Percentiles rank a stretch among this genome's conserved stretches.
These are phyloP conservation scores for Phoma sp. DNA, from an alignment of 2,329 filamentous ascomycete species.

Conservation along the genomic window DNA sequence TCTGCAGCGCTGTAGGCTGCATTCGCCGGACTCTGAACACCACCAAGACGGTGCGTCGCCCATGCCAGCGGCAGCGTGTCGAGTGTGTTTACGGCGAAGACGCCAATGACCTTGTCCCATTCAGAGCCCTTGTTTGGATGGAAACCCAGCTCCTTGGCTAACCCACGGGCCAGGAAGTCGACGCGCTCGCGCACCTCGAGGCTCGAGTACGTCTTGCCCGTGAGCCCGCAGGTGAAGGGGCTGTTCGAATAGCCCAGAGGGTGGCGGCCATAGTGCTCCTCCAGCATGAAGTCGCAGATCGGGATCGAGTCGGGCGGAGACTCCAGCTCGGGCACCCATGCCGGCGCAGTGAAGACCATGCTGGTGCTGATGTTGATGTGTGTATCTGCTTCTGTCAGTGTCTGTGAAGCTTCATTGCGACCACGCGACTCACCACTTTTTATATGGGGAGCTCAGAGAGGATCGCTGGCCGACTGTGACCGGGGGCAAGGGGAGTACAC, in stretches of 20 bases:
- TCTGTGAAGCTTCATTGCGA: neutral
- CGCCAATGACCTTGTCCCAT: constrained; percentile 79
- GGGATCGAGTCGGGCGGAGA: constrained; percentile 76
- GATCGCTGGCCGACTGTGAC: constrained; percentile 10
- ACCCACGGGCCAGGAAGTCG: constrained; percentile 69
- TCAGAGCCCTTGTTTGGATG: constrained; percentile 72
- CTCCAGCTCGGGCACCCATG: constrained; percentile 67
- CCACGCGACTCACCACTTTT: neutral
- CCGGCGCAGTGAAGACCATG: constrained; percentile 65
- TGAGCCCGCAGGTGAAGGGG: constrained; percentile 79
- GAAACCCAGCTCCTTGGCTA: constrained; percentile 76
- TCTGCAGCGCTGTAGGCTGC: constrained; percentile 74
- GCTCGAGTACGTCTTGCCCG: constrained; percentile 70
- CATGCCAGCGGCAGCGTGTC: constrained; percentile 77
- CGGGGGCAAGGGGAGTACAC: neutral
- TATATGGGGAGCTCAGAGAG: neutral
- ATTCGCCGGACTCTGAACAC: constrained; percentile 76
- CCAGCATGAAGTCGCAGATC: constrained; percentile 77
- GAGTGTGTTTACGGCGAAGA: constrained; percentile 85
- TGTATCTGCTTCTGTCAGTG: neutral
- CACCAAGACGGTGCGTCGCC: constrained; percentile 76
- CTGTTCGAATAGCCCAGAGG: constrained; percentile 68
- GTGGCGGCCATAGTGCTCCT: constrained; percentile 71
- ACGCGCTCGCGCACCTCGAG: constrained; percentile 69
- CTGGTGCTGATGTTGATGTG: neutral